Evolutionary conservation across 2,329 filamentous ascomycete species (phyloP).

Genomic region (Penicillium sumatraense): DNA sequence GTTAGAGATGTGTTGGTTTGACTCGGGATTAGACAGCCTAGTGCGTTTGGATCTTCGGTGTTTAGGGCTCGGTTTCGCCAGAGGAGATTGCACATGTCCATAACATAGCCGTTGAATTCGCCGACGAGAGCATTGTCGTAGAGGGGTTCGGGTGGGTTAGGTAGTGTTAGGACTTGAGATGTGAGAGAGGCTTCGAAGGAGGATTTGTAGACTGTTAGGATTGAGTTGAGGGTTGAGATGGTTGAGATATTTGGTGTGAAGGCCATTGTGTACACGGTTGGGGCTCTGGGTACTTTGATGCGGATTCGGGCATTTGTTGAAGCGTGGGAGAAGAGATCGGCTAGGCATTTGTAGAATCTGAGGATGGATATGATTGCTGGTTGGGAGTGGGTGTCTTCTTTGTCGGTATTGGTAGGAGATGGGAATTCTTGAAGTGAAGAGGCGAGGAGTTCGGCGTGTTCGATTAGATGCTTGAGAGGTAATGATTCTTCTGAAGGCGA

Average conservation of each 20-base stretch:
- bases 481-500: conserved; percentile 32
- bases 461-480: conserved; percentile 51
- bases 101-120: conserved; percentile 80
- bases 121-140: conserved; percentile 67
- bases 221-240: conserved; percentile 69
- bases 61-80: conserved; percentile 78
- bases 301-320: conserved; percentile 60
- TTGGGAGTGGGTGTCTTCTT: conserved; percentile 15
- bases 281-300: conserved; percentile 69
- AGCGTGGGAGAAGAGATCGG: conserved; percentile 60
- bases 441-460: conserved; percentile 57
- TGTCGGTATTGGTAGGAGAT: conserved; percentile 37
- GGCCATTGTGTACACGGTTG: conserved; percentile 71
- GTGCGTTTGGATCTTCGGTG: conserved; percentile 63
- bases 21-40: conserved; percentile 57
- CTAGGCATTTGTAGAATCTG: conserved; percentile 70
- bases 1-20: conserved; percentile 51
- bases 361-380: conserved; percentile 59
- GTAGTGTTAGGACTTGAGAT: conserved; percentile 41
- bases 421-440: conserved; percentile 64
- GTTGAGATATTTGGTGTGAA: conserved; percentile 68
- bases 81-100: conserved; percentile 83
- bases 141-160: conserved; percentile 35
- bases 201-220: conserved; percentile 74
- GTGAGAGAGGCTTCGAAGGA: conserved; percentile 69